Evolutionary conservation across 2,329 filamentous ascomycete species (phyloP), one percentile per base, ranked within the genome.

Genomic region (Chaetomiaceae sp.): DNA sequence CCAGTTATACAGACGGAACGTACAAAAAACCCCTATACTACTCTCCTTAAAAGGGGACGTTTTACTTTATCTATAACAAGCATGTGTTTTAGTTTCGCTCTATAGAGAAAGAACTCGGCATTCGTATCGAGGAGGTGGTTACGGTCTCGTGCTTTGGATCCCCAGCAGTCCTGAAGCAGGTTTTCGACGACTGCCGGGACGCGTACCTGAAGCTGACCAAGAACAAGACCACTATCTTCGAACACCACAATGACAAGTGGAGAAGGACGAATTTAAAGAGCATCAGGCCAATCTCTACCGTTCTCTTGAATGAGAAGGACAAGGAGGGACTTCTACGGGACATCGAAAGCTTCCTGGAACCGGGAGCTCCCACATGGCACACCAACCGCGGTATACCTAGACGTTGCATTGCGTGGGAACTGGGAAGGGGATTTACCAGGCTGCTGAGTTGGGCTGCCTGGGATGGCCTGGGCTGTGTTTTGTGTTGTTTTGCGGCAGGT

Each of bases 391-490:
- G 59, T 2, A 64, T 67, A 23, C 65, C 61, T 14, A n/a, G n/a
- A n/a, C n/a, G n/a, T n/a, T n/a, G n/a, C n/a, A n/a, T n/a, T n/a
- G n/a, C n/a, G n/a, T n/a, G n/a, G n/a, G n/a, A 66, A 67, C 47
- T 58, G 58, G n/a, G 64, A 65, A 29, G 69, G 71, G 1, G 73
- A 73, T 55, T n/a, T n/a, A n/a, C n/a, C n/a, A n/a, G n/a, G n/a
- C 61, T 74, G 16, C 66, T 74, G 23, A 53, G 71, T n/a, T 47
- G 67, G 71, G 1, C 68, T 66, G 1, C 71, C 70, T 9, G 67
- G 71, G 18, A 73, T n/a, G n/a, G n/a, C n/a, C n/a, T n/a, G n/a
- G n/a, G n/a, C n/a, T n/a, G n/a, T n/a, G n/a, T n/a, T n/a, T n/a
- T n/a, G n/a, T n/a, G n/a, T n/a, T n/a, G n/a, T n/a, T n/a, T n/a